These are phyloP conservation scores for Croton laevigatus DNA, from an alignment of 441 rosid species.

Conservation along the genomic window DNA sequence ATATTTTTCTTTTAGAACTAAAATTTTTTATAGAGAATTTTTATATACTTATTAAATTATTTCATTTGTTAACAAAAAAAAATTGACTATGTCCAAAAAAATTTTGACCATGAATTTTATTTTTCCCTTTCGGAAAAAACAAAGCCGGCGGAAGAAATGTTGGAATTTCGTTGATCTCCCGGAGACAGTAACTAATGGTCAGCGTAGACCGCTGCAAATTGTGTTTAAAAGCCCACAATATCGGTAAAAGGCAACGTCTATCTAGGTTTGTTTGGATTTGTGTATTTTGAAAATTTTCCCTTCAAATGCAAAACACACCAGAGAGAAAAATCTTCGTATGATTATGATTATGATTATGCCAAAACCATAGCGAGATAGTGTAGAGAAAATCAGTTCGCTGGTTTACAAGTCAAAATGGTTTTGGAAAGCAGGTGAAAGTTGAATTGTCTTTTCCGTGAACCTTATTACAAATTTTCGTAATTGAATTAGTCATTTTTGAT, in stretches of 20 bases:
- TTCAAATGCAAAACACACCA: neutral
- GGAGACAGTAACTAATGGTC: neutral
- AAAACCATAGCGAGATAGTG: neutral
- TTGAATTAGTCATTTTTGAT: neutral
- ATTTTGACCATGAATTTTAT: too few relatives aligned
- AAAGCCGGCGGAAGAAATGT: slow-evolving; percentile 7
- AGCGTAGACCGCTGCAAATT: neutral
- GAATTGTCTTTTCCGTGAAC: slow-evolving; percentile 13
- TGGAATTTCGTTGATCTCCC: neutral
- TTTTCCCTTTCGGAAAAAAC: too few relatives aligned
- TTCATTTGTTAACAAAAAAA: too few relatives aligned
- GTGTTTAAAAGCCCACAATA: slow-evolving; percentile 4
- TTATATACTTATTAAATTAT: too few relatives aligned
- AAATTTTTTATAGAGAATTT: too few relatives aligned
- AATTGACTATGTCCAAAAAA: too few relatives aligned
- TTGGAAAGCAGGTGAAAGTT: neutral
- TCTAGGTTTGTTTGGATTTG: neutral
- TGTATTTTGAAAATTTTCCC: neutral
- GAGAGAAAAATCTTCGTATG: neutral
- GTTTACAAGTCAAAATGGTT: too few relatives aligned
- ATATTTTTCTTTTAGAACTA: too few relatives aligned
- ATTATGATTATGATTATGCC: neutral
- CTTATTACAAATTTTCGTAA: neutral
- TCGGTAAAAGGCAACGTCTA: slow-evolving; percentile 11
- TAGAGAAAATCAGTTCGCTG: neutral